Evolutionary conservation across 2,329 filamentous ascomycete genomes (phyloP).

Genomic region (Domatiomyces catenatus): DNA sequence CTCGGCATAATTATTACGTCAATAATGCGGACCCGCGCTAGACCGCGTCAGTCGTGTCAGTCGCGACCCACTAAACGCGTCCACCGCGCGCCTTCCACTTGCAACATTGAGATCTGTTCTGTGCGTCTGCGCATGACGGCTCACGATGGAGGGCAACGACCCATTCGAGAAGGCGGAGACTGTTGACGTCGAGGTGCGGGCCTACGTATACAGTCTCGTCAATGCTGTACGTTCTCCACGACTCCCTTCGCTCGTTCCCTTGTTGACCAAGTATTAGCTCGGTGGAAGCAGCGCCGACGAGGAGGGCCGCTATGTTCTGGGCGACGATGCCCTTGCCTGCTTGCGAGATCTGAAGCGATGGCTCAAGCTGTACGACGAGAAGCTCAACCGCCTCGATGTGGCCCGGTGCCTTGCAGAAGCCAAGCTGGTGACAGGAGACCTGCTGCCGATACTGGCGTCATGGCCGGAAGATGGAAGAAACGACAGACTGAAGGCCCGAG

Average conservation of each 20-base stretch:
- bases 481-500: slow-evolving; percentile 59
- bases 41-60: not conserved
- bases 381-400: slow-evolving; percentile 85
- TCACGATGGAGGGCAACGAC: slow-evolving; percentile 28
- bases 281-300: slow-evolving; percentile 69
- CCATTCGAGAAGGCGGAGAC: slow-evolving; percentile 36
- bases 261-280: slow-evolving; percentile 40
- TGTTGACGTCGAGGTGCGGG: slow-evolving; percentile 82
- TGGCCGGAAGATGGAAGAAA: slow-evolving; percentile 62
- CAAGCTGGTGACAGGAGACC: slow-evolving; percentile 77
- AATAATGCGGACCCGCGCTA: no score
- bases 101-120: not conserved
- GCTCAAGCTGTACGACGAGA: slow-evolving; percentile 88
- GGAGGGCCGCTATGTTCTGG: slow-evolving; percentile 70
- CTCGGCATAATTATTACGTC: no score
- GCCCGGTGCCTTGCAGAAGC: slow-evolving; percentile 82
- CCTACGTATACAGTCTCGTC: slow-evolving; percentile 83
- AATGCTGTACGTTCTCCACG: slow-evolving; percentile 55
- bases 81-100: not conserved
- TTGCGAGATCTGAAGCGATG: slow-evolving; percentile 88
- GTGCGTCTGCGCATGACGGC: not conserved
- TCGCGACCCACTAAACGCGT: not conserved
- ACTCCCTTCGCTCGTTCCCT: slow-evolving; percentile 11
- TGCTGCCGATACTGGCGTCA: slow-evolving; percentile 72
- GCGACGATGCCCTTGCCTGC: slow-evolving; percentile 83